These are phyloP conservation scores for Umbilicus rupestris DNA, from an alignment of 164 flowering plant genomes.

Conservation along the genomic window DNA sequence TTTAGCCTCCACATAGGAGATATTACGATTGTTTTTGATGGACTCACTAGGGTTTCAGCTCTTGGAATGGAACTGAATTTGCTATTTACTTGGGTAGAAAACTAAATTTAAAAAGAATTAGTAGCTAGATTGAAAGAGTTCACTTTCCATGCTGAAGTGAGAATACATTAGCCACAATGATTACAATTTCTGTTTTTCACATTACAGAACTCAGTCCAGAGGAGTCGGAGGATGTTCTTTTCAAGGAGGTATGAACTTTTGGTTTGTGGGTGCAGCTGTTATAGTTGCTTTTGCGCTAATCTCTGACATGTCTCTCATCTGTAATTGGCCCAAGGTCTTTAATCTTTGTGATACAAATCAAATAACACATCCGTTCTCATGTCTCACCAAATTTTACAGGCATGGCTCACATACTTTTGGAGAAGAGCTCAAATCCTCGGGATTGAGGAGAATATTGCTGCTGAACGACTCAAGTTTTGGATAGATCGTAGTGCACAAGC, in stretches of 20 bases:
- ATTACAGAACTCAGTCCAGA: constrained; percentile 70
- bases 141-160: not conserved
- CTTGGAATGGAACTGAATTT: not conserved
- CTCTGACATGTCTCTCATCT: not conserved
- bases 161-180: not conserved
- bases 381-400: constrained; percentile 28
- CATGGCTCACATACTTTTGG: constrained; percentile 94
- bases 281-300: not conserved
- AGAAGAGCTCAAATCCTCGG: constrained; percentile 76
- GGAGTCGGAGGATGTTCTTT: constrained; percentile 83
- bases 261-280: not conserved
- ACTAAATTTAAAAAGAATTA: not conserved
- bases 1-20: not conserved
- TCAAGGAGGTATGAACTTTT: constrained; percentile 56
- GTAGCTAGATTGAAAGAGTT: not conserved
- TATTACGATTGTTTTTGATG: not conserved
- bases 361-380: not conserved
- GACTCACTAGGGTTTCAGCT: not conserved
- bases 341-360: not conserved
- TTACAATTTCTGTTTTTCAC: not conserved
- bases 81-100: not conserved
- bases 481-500: constrained; percentile 55
- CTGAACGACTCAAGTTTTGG: constrained; percentile 76
- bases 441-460: constrained; percentile 70
- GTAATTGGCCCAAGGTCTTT: not conserved